These are phyloP conservation scores for Aureobasidium zeae DNA, from an alignment of 2,329 filamentous ascomycete genomes.

Conservation along the genomic window DNA sequence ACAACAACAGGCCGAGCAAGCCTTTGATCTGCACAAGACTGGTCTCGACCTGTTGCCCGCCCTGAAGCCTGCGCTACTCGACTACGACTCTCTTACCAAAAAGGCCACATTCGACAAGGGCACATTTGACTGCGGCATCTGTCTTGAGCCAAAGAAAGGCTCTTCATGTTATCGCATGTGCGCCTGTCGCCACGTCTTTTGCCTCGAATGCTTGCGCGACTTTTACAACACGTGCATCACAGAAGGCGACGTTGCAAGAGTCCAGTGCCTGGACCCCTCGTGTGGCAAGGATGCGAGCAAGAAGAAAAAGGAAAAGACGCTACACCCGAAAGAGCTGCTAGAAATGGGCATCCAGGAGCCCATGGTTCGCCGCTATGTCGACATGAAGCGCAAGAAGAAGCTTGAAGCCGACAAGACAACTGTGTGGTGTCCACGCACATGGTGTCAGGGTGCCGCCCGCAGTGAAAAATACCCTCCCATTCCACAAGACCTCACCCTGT, in stretches of 20 bases:
- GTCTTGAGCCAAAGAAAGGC: conserved; percentile 88
- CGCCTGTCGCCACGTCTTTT: conserved; percentile 86
- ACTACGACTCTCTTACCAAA: conserved; percentile 68
- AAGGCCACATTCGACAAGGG: conserved; percentile 68
- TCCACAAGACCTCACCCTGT: conserved; percentile 32
- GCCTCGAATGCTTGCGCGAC: conserved; percentile 72
- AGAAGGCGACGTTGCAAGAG: conserved; percentile 68
- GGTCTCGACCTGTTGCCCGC: conserved; percentile 40
- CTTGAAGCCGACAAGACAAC: conserved; percentile 87
- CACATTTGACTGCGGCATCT: conserved; percentile 82
- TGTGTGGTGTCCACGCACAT: conserved; percentile 81
- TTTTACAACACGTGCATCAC: conserved; percentile 84
- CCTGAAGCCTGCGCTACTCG: conserved; percentile 61
- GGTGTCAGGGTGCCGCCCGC: conserved; percentile 81
- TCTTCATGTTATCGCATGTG: conserved; percentile 68
- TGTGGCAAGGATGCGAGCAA: conserved; percentile 56
- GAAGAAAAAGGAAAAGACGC: conserved; percentile 55
- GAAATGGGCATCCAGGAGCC: conserved; percentile 47
- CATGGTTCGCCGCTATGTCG: conserved; percentile 74
- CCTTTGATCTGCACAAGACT: conserved; percentile 42
- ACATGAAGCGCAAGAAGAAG: conserved; percentile 83
- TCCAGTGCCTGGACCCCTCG: conserved; percentile 70
- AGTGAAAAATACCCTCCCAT: conserved; percentile 44
- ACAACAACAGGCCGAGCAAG: conserved; percentile 48
- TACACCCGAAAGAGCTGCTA: conserved; percentile 73